Percentiles rank a stretch among this genome's conserved stretches.
phyloP scores from a whole-genome alignment of 441 rosid genomes.

The Croton setiger region DNA sequence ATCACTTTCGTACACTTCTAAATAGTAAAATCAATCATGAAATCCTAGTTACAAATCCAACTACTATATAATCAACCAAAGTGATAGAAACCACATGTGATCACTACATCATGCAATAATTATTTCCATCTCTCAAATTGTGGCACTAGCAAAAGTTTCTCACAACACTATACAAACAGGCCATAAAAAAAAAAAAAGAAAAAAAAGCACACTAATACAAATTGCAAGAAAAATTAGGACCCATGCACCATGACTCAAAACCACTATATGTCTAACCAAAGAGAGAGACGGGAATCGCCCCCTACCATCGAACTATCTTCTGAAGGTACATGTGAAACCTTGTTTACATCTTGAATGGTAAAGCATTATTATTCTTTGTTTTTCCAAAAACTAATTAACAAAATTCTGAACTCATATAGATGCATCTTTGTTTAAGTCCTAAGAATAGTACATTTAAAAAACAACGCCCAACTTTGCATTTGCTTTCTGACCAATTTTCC shows the following conservation, averaged over 20 bases:
- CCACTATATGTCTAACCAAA: background rate
- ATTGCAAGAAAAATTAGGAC: background rate
- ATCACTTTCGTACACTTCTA: background rate
- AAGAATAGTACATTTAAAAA: background rate
- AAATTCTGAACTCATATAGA: background rate
- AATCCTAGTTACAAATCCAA: background rate
- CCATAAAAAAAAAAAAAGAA: background rate
- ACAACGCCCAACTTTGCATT: background rate
- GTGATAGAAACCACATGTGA: too few relatives aligned
- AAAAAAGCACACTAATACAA: background rate
- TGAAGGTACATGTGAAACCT: background rate
- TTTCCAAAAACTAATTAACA: background rate
- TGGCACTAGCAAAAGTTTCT: background rate
- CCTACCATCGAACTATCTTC: background rate
- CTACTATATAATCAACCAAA: too few relatives aligned
- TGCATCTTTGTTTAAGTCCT: too few relatives aligned
- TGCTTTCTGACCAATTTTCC: background rate
- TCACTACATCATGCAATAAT: background rate
- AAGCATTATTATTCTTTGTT: background rate
- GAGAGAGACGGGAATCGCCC: background rate
- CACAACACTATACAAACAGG: background rate
- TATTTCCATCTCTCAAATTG: background rate
- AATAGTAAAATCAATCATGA: background rate
- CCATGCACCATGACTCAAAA: background rate
- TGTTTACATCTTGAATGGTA: background rate